phyloP scores from a whole-genome alignment of 1,284 basidiomycete species.

The Coniferiporia sulphurascens region DNA sequence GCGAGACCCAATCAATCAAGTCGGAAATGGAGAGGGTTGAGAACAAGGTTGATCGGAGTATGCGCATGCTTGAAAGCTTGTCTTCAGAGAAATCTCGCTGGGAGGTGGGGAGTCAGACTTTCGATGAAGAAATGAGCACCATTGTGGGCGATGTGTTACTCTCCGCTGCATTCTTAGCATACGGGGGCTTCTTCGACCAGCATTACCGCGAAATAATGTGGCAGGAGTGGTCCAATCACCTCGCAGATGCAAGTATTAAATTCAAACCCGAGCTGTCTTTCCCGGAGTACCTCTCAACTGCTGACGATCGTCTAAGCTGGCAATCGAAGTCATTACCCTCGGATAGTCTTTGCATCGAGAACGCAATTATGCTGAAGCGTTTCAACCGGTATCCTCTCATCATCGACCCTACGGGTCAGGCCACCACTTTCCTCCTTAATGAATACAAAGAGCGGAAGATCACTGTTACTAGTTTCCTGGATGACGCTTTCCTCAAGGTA shows the following conservation, averaged over 20 bases:
- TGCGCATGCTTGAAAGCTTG: constrained; percentile 91
- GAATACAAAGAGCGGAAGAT: constrained; percentile 97
- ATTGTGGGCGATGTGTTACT: constrained; percentile 96
- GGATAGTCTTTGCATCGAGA: constrained; percentile 95
- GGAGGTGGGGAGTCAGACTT: constrained; percentile 93
- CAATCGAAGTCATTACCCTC: constrained; percentile 92
- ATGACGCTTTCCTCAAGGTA: constrained; percentile 98
- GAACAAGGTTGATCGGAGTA: constrained; percentile 94
- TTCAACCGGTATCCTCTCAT: constrained; percentile 98
- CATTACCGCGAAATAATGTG: constrained; percentile 97
- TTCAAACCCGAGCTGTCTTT: constrained; percentile 92
- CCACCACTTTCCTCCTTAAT: constrained; percentile 89
- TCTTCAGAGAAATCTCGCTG: constrained; percentile 94
- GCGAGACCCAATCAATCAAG: constrained; percentile 97
- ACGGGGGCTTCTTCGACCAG: constrained; percentile 98
- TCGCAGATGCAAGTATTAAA: constrained; percentile 86
- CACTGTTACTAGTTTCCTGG: constrained; percentile 96
- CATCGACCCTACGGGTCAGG: constrained; percentile 99
- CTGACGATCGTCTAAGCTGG: constrained; percentile 95
- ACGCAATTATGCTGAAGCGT: constrained; percentile 98
- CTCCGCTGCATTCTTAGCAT: constrained; percentile 95
- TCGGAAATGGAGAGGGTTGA: constrained; percentile 98
- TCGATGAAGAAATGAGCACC: constrained; percentile 98
- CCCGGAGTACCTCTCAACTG: constrained; percentile 94
- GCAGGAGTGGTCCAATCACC: constrained; percentile 90